A percentile compares a stretch with the other conserved stretches of the same genome.
These are phyloP conservation scores for Pseudozyma hubeiensis DNA, from an alignment of 1,284 basidiomycete genomes.

Conservation along the genomic window DNA sequence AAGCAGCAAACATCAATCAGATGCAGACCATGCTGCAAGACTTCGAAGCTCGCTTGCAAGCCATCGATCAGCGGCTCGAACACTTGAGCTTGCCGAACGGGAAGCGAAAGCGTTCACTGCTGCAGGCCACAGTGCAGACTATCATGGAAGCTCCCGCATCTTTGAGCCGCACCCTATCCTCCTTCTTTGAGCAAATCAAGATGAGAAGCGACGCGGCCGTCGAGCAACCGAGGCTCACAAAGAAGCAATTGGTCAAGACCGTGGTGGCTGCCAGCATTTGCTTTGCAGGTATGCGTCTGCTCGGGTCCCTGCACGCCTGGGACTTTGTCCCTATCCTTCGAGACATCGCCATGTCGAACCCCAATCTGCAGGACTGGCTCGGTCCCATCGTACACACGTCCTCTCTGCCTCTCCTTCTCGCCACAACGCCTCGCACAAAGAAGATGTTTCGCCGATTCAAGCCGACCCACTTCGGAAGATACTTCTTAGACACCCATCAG, in stretches of 20 bases:
- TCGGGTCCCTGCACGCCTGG: background rate
- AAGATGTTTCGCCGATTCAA: slow-evolving; percentile 4
- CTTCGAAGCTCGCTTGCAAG: background rate
- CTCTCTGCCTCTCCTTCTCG: slow-evolving; percentile 28
- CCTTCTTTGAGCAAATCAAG: background rate
- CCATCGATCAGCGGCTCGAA: background rate
- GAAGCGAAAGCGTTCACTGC: background rate
- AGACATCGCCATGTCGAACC: background rate
- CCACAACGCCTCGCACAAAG: slow-evolving; percentile 9
- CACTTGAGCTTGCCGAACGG: background rate
- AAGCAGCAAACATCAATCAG: background rate
- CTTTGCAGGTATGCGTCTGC: background rate
- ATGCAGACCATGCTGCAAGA: background rate
- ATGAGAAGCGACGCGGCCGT: slow-evolving; percentile 4
- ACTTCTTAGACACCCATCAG: slow-evolving; percentile 2
- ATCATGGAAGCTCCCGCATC: background rate
- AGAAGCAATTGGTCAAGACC: background rate
- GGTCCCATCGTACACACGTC: slow-evolving; percentile 18
- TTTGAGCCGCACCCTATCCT: background rate
- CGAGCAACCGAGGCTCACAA: background rate
- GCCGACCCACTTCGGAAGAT: background rate
- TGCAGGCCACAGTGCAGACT: background rate
- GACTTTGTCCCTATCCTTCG: background rate
- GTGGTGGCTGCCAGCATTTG: background rate
- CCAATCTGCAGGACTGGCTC: background rate